Conservation (phyloP, 2,329 filamentous ascomycete genomes). For the Neonectria faginata region DNA sequence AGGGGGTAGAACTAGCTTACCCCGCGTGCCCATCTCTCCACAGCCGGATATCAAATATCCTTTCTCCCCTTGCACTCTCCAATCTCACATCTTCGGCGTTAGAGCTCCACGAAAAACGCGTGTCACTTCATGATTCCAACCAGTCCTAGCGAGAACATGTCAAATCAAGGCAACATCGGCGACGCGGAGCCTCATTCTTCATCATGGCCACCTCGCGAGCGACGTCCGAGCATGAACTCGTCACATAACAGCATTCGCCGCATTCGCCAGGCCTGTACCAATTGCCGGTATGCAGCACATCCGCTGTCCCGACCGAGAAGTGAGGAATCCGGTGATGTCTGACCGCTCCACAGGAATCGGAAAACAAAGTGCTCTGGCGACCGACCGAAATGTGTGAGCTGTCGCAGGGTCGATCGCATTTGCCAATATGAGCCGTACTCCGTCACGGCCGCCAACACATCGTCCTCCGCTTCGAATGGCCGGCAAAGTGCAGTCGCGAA, state of each 20-base stretch:
- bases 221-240: neutral
- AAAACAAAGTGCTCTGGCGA: conserved; percentile 34
- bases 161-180: neutral
- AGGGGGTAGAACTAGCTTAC: neutral
- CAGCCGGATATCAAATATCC: neutral
- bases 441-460: neutral
- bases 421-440: conserved; percentile 29
- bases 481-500: conserved; percentile 4
- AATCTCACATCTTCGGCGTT: neutral
- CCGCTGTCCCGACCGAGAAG: neutral
- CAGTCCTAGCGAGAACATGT: neutral
- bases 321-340: neutral
- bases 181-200: neutral
- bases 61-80: neutral
- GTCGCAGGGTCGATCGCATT: conserved; percentile 18
- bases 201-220: neutral
- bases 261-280: conserved; percentile 31
- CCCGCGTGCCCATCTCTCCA: neutral
- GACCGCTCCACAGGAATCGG: conserved; percentile 16
- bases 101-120: neutral
- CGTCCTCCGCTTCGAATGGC: conserved; percentile 5
- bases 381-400: conserved; percentile 27
- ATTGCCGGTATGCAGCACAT: conserved; percentile 19
- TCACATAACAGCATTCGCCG: conserved; percentile 18
- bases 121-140: neutral